Base-by-base conservation (phyloP, 2,329 filamentous ascomycete genomes). In the Sporothrix brunneoviolacea region DNA sequence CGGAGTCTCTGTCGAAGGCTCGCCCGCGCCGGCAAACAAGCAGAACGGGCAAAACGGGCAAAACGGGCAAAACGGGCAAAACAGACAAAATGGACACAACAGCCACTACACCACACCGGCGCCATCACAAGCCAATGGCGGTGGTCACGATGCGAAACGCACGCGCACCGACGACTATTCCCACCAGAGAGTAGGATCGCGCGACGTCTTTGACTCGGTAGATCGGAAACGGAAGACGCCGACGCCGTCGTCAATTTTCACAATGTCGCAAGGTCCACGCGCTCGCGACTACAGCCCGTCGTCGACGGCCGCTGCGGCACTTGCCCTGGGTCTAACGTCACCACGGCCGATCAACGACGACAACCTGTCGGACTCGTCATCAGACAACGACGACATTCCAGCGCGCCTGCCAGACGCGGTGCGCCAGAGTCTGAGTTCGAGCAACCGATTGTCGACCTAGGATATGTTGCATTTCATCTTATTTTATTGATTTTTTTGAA, bases 341-440 rank as follows among this genome's bases (percentile, higher is more conserved):
- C 16, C 30, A 19, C 13, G 6, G 13, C 8, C 28, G 32, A 10
- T 19, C 6, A 75, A 74, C 44, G 82, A 48, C 40, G 42, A 60
- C 16, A 57, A 58, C 9, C 53, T 59, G 10, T 62, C 61, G 0
- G 61, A 61, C 8, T 64, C 62, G 2, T 60, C 58, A 6, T 61
- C 61, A 18, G 62, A 61, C 27, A 58, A 64, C 27, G 62, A 64
- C 9, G 65, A 66, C 37, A 68, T 68, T 28, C 65, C 65, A 0
- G 59, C 65, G 1, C 60, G 57, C 7, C 54, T 68, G 15, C 65
- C 65, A 0, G 39, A 60, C 1, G 58, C 60, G n/a, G 58, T 65
- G 8, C 57, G 61, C 15, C 59, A 62, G 50, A 64, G 60, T 15
- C 47, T 66, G 3, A 36, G 37, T 18, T 8, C 18, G 2, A 42